These are phyloP conservation scores for Metschnikowia dekortorum DNA, from an alignment of 805 yeast species.

Conservation along the genomic window DNA sequence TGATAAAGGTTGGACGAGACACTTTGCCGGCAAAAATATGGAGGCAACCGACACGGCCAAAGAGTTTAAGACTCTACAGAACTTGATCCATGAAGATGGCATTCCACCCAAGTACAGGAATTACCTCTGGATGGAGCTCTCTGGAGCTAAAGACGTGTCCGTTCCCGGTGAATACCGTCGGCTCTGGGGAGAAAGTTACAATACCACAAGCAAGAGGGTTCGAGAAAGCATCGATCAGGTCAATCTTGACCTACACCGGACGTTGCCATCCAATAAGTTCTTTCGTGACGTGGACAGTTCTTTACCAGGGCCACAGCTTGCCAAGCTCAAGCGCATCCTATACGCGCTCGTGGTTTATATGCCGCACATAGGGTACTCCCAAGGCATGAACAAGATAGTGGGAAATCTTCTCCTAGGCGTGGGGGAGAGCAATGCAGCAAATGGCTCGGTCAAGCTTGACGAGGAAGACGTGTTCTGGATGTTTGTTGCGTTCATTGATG, in stretches of 20 bases:
- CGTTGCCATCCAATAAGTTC: constrained; percentile 51
- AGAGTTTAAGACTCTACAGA: constrained; percentile 12
- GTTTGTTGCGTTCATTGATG: constrained; percentile 45
- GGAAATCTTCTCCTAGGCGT: constrained; percentile 46
- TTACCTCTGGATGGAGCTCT: constrained; percentile 50
- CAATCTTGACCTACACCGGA: constrained; percentile 49
- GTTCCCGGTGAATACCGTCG: constrained; percentile 46
- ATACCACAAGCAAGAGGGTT: constrained; percentile 3
- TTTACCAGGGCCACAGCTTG: constrained; percentile 51
- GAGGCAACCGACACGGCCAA: constrained; percentile 3
- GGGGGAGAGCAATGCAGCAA: constrained; percentile 12
- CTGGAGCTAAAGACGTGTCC: constrained; percentile 42
- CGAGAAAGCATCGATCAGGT: constrained; percentile 41
- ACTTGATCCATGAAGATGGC: constrained; percentile 39
- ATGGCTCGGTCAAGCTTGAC: constrained; percentile 9
- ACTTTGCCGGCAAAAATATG: constrained; percentile 20
- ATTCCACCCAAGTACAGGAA: constrained; percentile 47
- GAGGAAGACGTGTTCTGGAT: constrained; percentile 55
- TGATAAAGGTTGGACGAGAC: constrained; percentile 9
- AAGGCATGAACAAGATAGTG: constrained; percentile 59
- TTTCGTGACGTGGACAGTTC: constrained; percentile 37
- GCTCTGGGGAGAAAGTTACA: constrained; percentile 15
- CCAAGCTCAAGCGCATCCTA: constrained; percentile 42
- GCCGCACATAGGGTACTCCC: constrained; percentile 51
- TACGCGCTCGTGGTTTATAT: constrained; percentile 47